These are phyloP conservation scores for Acanthamoeba sp. DNA, from an alignment of 208 protist genomes.

Conservation along the genomic window DNA sequence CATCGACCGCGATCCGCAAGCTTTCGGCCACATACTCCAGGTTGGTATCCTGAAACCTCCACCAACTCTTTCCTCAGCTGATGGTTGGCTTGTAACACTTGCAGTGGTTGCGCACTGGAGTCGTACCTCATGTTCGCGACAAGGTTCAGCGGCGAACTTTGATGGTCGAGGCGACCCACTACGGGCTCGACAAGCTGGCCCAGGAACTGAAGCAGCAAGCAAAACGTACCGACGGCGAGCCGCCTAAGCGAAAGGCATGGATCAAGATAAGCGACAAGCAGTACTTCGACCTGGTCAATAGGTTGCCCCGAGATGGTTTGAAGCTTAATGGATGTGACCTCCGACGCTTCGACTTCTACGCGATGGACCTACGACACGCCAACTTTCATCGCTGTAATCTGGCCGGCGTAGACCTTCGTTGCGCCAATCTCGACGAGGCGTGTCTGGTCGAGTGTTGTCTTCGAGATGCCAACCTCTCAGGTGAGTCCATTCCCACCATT, in stretches of 20 bases:
- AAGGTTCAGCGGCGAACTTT: background rate
- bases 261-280: background rate
- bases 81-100: background rate
- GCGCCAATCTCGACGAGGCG: background rate
- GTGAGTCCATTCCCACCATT: background rate
- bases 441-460: conserved; percentile 16
- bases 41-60: too few species aligned
- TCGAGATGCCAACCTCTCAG: background rate
- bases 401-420: background rate
- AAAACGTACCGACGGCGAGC: background rate
- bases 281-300: background rate
- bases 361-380: background rate
- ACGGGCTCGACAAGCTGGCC: background rate
- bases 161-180: background rate
- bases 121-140: background rate
- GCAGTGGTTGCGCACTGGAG: background rate
- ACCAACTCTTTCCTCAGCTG: too few species aligned
- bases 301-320: background rate
- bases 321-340: background rate
- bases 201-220: background rate
- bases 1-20: conserved; percentile 17
- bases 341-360: background rate
- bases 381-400: conserved; percentile 5
- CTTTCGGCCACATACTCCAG: background rate
- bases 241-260: background rate